Conservation (phyloP, 768 basidiomycete genomes). For the Fistulinella prunicolor region DNA sequence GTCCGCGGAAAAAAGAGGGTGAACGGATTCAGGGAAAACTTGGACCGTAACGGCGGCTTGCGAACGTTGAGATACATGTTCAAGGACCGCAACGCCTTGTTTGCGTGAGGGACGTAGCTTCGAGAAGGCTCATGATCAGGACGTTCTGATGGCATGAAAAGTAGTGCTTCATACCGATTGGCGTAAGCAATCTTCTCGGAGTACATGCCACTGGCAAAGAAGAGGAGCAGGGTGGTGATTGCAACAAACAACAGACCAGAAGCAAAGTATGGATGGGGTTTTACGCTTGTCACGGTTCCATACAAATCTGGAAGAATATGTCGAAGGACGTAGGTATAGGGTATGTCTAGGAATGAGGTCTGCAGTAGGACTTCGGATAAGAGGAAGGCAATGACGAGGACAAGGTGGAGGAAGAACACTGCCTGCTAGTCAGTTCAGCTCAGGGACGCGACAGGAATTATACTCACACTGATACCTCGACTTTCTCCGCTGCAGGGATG, state of each 20-base stretch:
- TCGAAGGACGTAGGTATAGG: constrained; percentile 52
- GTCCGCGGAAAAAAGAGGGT: constrained; percentile 37
- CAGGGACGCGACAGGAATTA: constrained; percentile 12
- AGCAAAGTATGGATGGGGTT: constrained; percentile 69
- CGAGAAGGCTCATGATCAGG: constrained; percentile 14
- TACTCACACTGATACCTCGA: constrained; percentile 76
- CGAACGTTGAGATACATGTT: constrained; percentile 98
- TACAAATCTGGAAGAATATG: constrained; percentile 52
- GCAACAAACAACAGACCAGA: constrained; percentile 83
- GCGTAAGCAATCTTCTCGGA: constrained; percentile 95
- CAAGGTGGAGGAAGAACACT: constrained; percentile 77
- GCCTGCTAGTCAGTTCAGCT: constrained; percentile 7
- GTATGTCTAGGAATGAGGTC: constrained; percentile 62
- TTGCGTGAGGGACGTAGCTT: constrained; percentile 97
- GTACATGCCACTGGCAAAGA: constrained; percentile 97
- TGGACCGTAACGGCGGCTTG: constrained; percentile 66
- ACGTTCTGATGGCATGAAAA: constrained; percentile 8
- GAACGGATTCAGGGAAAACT: constrained; percentile 43
- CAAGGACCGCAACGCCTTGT: constrained; percentile 84
- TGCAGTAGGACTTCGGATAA: constrained; percentile 72
- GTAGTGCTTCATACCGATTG: constrained; percentile 66
- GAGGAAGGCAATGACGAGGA: constrained; percentile 66
- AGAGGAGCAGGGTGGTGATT: constrained; percentile 86
- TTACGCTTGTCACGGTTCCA: constrained; percentile 36
- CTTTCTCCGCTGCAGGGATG: constrained; percentile 75